These are phyloP conservation scores for Backusella circina DNA, from an alignment of 192 early-diverging fungal species.

Conservation along the genomic window DNA sequence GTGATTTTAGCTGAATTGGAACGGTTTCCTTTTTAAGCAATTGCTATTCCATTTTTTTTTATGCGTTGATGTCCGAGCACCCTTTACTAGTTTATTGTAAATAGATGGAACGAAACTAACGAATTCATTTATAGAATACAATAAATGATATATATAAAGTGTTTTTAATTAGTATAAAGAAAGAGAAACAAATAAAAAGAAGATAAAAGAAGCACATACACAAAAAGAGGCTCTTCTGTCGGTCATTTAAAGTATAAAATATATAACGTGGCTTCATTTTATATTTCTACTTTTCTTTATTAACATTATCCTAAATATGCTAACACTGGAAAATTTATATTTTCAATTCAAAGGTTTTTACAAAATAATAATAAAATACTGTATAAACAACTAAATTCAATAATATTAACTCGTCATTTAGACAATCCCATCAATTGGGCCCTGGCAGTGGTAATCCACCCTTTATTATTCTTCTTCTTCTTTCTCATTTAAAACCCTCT, in stretches of 20 bases:
- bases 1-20: no score
- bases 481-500: not conserved
- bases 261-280: not conserved
- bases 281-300: not conserved
- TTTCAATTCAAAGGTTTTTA: not conserved
- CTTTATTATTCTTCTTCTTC: not conserved
- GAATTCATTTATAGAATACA: no score
- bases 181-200: no score
- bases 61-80: no score
- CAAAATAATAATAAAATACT: not conserved
- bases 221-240: no score
- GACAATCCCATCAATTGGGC: constrained; percentile 72
- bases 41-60: no score
- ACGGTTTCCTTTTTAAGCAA: no score
- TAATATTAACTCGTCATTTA: not conserved
- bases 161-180: no score
- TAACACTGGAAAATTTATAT: not conserved
- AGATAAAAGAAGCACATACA: no score
- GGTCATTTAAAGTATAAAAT: not conserved
- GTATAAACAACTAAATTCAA: not conserved
- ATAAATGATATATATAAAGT: no score
- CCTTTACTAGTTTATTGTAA: no score
- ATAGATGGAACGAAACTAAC: no score
- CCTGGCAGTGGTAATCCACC: constrained; percentile 40
- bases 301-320: not conserved